Evolutionary conservation across 768 basidiomycete species (phyloP), one percentile per base, ranked within the genome.

Genomic region (Pleurotus cornucopiae): DNA sequence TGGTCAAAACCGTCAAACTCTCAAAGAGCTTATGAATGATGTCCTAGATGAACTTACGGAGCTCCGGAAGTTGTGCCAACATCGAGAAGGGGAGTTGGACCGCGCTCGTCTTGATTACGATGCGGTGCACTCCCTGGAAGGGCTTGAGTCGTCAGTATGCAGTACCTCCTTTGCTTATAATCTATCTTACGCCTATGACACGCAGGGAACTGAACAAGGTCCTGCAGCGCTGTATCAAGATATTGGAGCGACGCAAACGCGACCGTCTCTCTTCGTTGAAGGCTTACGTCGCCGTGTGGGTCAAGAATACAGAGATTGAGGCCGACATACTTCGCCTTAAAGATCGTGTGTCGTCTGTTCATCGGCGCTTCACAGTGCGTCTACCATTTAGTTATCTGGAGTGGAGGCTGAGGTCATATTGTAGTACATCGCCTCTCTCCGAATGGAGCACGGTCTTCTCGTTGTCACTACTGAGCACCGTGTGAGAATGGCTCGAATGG

Each of bases 391-490:
- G 25, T 26, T 34, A 14, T 14, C 5, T 26, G 25, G 37, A 13
- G n/a, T 14, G 25, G n/a, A 49, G 14, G 9, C 48, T 49, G n/a
- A 26, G 5, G 18, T 4, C 20, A 47, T 49, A 6, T 49, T 26
- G 18, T 1, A 49, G 48, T 49, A 49, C 23, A 49, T 49, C 12
- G 37, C 48, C 13, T 49, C 48, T 25, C 26, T 49, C 25, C 48
- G 48, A 6, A 49, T 49, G 48, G 48, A 49, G 48, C 26, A 49
- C 25, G 37, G 26, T 21, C 48, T 49, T 11, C 48, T 49, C n/a
- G 48, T 49, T 49, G 48, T 49, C 13, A 49, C 26, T 34, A 49
- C 48, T 30, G 48, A 49, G 26, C 26, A 49, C 26, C 48, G 48
- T 14, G 48, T 34, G 25, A 26, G 25, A 26, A 26, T 26, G 25